These are phyloP conservation scores for Triticum monococcum DNA, from an alignment of 176 grass and related monocot species.

Conservation along the genomic window DNA sequence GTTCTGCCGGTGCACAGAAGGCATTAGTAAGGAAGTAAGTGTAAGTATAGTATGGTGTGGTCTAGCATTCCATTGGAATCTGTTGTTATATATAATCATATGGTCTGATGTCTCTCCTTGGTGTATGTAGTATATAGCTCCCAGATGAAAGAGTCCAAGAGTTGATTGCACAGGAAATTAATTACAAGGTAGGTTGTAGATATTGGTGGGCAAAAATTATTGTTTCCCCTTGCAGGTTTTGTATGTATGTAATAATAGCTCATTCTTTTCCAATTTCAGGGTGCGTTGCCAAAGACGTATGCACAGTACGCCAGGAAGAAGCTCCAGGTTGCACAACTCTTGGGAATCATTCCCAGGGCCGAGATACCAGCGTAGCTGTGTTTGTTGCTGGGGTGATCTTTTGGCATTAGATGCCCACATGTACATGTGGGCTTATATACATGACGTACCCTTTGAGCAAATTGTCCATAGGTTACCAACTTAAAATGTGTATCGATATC, in stretches of 20 bases:
- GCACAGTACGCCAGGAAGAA: background rate
- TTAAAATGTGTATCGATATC: too few relatives aligned
- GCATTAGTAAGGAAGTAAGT: background rate
- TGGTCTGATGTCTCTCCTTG: background rate
- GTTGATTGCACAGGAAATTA: background rate
- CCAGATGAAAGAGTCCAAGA: background rate
- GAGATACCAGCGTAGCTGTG: too few relatives aligned
- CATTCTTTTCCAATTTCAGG: background rate
- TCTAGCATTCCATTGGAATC: background rate
- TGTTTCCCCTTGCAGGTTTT: too few relatives aligned
- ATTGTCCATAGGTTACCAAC: too few relatives aligned
- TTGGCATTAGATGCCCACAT: too few relatives aligned
- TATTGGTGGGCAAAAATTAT: too few relatives aligned
- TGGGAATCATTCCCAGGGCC: background rate
- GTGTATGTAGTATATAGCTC: background rate
- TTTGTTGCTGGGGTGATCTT: too few relatives aligned
- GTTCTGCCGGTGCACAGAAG: background rate
- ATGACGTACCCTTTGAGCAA: too few relatives aligned
- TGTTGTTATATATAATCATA: background rate
- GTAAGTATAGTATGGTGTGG: background rate
- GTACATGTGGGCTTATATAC: too few relatives aligned
- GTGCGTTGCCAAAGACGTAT: background rate
- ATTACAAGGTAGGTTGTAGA: background rate
- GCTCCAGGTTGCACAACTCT: background rate
- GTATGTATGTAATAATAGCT: too few relatives aligned